Conservation (phyloP, 345 rosid genomes). For the Populus davidiana region DNA sequence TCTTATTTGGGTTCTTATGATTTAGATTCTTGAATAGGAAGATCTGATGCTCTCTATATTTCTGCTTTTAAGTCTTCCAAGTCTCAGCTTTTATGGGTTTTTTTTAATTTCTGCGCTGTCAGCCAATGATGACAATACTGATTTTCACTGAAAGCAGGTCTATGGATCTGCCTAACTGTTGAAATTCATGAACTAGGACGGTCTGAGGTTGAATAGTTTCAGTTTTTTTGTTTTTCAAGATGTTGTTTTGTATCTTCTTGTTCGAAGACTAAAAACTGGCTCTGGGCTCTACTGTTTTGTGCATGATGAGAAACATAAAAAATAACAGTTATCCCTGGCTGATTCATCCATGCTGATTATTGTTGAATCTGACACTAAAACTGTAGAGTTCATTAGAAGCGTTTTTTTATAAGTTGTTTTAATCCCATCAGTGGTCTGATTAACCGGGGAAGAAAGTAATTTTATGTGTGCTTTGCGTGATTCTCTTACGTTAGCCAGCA, state of each 20-base stretch:
- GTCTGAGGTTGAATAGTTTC: slow-evolving; percentile 39
- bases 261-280: too few relatives aligned
- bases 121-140: slow-evolving; percentile 29
- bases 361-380: slow-evolving; percentile 40
- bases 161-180: slow-evolving; percentile 14
- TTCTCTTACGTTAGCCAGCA: not conserved
- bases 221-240: not conserved
- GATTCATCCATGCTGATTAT: slow-evolving; percentile 37
- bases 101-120: not conserved
- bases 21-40: slow-evolving; percentile 41
- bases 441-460: not conserved
- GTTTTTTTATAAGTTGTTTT: not conserved
- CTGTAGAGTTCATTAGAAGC: not conserved
- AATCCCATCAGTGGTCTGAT: not conserved
- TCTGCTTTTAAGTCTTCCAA: not conserved
- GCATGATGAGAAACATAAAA: slow-evolving; percentile 37
- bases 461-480: not conserved
- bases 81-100: not conserved
- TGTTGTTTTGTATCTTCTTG: not conserved
- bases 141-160: slow-evolving; percentile 22
- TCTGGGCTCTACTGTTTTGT: slow-evolving; percentile 6
- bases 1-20: slow-evolving; percentile 23
- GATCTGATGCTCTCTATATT: slow-evolving; percentile 43
- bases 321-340: slow-evolving; percentile 69
- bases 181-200: slow-evolving; percentile 61